Conservation (phyloP, 106 monocot species). For the Dactylorhiza incarnata region DNA sequence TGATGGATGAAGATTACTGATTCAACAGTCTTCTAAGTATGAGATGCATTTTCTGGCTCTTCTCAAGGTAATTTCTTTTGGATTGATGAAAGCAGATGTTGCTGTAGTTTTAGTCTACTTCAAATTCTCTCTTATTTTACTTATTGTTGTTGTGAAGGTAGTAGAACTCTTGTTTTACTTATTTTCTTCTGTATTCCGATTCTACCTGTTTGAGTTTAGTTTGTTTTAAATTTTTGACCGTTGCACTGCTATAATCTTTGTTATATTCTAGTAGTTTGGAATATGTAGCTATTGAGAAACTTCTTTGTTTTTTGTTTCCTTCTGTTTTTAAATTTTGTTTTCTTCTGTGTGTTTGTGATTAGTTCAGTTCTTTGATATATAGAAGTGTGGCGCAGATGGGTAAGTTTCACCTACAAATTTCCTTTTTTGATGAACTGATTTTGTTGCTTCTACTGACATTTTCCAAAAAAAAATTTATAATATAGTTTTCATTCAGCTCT, state of each 20-base stretch:
- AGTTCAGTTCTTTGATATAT: not conserved
- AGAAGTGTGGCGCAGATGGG: not conserved
- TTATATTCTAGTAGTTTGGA: not conserved
- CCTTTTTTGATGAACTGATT: too few relatives aligned
- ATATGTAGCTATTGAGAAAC: not conserved
- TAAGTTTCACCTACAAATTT: not conserved
- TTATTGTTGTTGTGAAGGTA: not conserved
- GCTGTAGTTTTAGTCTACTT: not conserved
- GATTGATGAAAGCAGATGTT: not conserved
- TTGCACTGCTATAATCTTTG: not conserved
- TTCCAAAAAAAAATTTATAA: too few relatives aligned
- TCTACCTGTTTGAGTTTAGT: not conserved
- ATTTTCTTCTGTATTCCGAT: not conserved
- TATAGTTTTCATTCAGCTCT: too few relatives aligned
- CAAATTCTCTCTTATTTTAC: not conserved
- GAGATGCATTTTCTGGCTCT: not conserved
- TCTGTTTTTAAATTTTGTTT: not conserved
- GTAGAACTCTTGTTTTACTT: not conserved
- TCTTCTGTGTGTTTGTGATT: not conserved
- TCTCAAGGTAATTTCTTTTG: not conserved
- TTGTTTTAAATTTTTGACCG: not conserved
- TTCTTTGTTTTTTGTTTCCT: not conserved
- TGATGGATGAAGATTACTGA: not conserved
- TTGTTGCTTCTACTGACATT: too few relatives aligned
- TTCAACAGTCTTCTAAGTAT: not conserved